Conservation (phyloP, 805 yeast genomes). For the Candida pini region DNA sequence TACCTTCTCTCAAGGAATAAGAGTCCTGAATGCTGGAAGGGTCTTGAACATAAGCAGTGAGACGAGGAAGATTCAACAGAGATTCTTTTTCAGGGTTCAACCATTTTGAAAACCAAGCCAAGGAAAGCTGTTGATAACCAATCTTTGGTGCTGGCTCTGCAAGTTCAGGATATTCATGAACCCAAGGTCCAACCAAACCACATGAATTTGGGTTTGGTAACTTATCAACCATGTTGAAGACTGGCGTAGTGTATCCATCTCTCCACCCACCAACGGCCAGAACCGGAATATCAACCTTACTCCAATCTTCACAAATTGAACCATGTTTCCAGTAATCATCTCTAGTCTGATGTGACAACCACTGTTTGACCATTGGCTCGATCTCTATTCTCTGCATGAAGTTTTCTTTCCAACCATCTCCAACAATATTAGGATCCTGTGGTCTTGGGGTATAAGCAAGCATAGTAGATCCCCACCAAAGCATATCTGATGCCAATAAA, state of each 20-base stretch:
- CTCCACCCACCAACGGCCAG: slow-evolving; percentile 42
- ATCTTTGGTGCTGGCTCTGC: slow-evolving; percentile 41
- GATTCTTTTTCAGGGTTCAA: slow-evolving; percentile 24
- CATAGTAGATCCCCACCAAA: slow-evolving; percentile 49
- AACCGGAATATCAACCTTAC: slow-evolving; percentile 36
- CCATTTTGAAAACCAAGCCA: slow-evolving; percentile 37
- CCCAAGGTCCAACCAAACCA: slow-evolving; percentile 43
- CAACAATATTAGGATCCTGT: slow-evolving; percentile 38
- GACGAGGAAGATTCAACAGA: slow-evolving; percentile 27
- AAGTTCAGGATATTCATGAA: slow-evolving; percentile 43
- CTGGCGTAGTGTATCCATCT: slow-evolving; percentile 42
- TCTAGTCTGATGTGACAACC: slow-evolving; percentile 40
- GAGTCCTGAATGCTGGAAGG: slow-evolving; percentile 35
- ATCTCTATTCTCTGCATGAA: slow-evolving; percentile 35
- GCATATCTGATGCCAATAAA: slow-evolving; percentile 39
- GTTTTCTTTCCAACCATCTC: slow-evolving; percentile 34
- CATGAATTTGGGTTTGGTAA: slow-evolving; percentile 35
- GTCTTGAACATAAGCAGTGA: slow-evolving; percentile 38
- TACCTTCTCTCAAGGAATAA: slow-evolving; percentile 33
- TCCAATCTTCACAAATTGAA: slow-evolving; percentile 37
- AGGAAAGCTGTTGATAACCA: slow-evolving; percentile 37
- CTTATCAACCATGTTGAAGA: slow-evolving; percentile 37
- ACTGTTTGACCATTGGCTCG: slow-evolving; percentile 36
- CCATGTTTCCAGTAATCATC: slow-evolving; percentile 46
- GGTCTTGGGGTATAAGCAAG: slow-evolving; percentile 39